These are phyloP conservation scores for Rubroshorea leprosula DNA, from an alignment of 345 rosid species.

Conservation along the genomic window DNA sequence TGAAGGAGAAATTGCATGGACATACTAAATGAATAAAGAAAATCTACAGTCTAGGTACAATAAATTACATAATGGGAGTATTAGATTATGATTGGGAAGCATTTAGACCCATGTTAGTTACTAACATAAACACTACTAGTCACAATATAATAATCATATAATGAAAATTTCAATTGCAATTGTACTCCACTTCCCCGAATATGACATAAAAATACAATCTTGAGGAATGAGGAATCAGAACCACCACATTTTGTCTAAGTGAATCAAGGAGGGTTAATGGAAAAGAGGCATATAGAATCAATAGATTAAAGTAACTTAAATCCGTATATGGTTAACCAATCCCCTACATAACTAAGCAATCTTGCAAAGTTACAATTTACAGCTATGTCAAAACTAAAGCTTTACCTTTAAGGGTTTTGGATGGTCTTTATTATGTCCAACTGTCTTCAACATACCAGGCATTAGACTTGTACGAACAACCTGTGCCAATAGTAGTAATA, in stretches of 20 bases:
- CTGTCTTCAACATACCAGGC: slow-evolving; percentile 84
- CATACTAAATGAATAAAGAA: not conserved
- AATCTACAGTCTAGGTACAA: no score
- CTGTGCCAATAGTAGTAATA: slow-evolving; percentile 29
- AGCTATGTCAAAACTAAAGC: slow-evolving; percentile 1
- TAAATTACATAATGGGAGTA: not conserved
- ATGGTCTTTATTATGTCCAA: slow-evolving; percentile 84
- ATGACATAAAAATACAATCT: not conserved
- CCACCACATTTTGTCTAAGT: no score
- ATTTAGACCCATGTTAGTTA: not conserved
- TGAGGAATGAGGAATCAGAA: no score
- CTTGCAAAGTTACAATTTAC: not conserved
- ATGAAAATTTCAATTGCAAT: not conserved
- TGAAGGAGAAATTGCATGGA: not conserved
- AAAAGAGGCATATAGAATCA: not conserved
- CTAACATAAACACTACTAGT: not conserved
- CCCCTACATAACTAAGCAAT: not conserved
- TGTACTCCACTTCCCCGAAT: not conserved
- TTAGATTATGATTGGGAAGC: not conserved
- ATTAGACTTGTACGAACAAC: slow-evolving; percentile 75
- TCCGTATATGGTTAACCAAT: no score
- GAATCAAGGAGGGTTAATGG: no score
- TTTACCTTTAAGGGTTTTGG: slow-evolving; percentile 91
- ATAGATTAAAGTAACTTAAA: no score
- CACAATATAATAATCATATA: not conserved